These are phyloP conservation scores for Papilionanthe hybrid DNA, from an alignment of 116 monocot genomes.

Conservation along the genomic window DNA sequence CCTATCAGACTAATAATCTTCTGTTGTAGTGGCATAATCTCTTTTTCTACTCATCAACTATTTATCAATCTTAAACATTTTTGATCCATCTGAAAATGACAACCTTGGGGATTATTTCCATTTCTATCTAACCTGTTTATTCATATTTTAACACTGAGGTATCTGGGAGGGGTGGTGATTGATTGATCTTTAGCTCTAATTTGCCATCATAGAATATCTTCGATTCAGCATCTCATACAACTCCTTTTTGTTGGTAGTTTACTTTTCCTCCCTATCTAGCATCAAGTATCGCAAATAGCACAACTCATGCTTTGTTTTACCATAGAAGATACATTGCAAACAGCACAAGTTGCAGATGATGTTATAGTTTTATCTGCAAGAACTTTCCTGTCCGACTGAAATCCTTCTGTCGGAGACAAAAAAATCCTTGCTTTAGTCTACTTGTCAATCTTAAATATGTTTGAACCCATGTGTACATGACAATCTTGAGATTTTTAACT, in stretches of 20 bases:
- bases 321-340: no score
- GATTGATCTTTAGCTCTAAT: background rate
- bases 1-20: background rate
- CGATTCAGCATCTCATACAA: background rate
- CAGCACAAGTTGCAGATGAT: no score
- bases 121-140: background rate
- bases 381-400: no score
- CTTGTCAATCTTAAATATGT: no score
- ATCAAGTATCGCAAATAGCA: background rate
- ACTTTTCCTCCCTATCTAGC: background rate
- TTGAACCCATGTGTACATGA: no score
- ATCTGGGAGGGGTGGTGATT: background rate
- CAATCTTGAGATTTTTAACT: no score
- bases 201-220: background rate
- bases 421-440: no score
- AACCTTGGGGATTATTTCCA: background rate
- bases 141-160: background rate
- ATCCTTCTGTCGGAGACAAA: no score
- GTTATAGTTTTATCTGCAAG: no score
- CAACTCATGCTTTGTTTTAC: no score
- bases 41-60: background rate
- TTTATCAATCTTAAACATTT: background rate
- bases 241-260: background rate
- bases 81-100: background rate
- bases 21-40: background rate